Base-by-base conservation (phyloP, 225 moss, liverwort and hornwort species). In the Lunularia cruciata region DNA sequence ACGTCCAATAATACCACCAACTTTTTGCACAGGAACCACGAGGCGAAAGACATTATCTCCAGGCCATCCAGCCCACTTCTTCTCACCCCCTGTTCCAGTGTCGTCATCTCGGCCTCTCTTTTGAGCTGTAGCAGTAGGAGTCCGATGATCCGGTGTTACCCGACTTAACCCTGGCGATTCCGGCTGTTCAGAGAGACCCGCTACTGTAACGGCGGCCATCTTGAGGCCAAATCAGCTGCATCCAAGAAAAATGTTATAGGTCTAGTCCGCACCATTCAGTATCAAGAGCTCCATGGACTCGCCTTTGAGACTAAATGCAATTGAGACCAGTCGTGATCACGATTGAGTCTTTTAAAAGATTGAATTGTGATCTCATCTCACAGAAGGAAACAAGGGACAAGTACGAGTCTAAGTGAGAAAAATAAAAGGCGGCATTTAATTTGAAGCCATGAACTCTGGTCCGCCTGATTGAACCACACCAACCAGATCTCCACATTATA, bases 1-100 rank as follows among this genome's bases (percentile, higher is more conserved):
- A 3, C 96, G 92, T 13, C 96, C 96, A 64, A 98, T 98, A 70
- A 98, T 98, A 38, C 96, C 92, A 15, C 96, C 96, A 8, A 98
- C 96, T 83, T 98, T 98, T 71, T 92, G 90, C 53, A 93, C 93
- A 8, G 92, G 89, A 65, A 93, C 96, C 19, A 98, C 81, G 12
- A 98, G 81, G 14, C 96, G 92, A 66, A 98, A 98, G 42, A 93
- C 96, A 45, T 98, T 98, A 76, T 98, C 96, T 5, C 93, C 96
- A 5, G 96, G 92, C 96, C 96, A 98, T 20, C 90, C 96, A 6
- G 96, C 86, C 96, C 96, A 92, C 73, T 91, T 93, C 76, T 91
- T 93, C 31, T 91, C 96, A 40, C 85, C 95, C 15, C 86, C 88
- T 71, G 84, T 82, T 51, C 82, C 84, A 39, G 84, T 80, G 0